phyloP scores from a whole-genome alignment of 805 yeast genomes.

The Kazachstania taianensis region DNA sequence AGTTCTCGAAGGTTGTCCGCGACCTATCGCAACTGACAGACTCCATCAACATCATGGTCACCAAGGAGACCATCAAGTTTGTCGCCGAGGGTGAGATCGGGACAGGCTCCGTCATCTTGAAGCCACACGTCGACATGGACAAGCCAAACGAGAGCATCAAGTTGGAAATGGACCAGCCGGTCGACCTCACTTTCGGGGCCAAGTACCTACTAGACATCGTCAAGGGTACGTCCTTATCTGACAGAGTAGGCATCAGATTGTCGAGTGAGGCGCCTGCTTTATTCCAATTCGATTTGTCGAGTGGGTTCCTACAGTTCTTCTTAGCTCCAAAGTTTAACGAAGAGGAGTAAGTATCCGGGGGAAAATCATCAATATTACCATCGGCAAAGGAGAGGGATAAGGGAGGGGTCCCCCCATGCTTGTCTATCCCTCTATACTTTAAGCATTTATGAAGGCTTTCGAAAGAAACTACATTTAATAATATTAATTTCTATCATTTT shows the following conservation, averaged over 20 bases:
- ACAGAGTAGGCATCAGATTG: constrained; percentile 70
- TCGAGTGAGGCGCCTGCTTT: constrained; percentile 89
- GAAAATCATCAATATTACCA: background rate
- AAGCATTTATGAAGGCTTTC: too few species aligned
- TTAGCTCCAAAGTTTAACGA: constrained; percentile 97
- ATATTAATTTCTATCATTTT: too few species aligned
- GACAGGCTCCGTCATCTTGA: constrained; percentile 73
- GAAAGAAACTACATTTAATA: too few species aligned
- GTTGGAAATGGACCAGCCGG: constrained; percentile 77
- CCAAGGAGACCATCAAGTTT: constrained; percentile 87
- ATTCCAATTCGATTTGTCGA: constrained; percentile 75
- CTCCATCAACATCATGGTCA: constrained; percentile 73
- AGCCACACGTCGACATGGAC: constrained; percentile 76
- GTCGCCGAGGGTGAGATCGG: constrained; percentile 88
- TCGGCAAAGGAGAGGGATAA: too few species aligned
- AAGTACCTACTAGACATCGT: constrained; percentile 85
- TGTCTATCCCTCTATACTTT: too few species aligned
- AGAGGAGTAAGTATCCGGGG: constrained; percentile 43
- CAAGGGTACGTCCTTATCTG: constrained; percentile 75
- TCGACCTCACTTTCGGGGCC: constrained; percentile 81
- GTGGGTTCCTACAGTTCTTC: constrained; percentile 91
- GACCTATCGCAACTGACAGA: constrained; percentile 83
- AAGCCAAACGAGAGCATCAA: constrained; percentile 64
- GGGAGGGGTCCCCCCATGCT: too few species aligned
- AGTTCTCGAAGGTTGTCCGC: constrained; percentile 80